A percentile compares a stretch with the other conserved stretches of the same genome.
These are phyloP conservation scores for Neonectria sp. DNA, from an alignment of 2,329 filamentous ascomycete genomes.

Conservation along the genomic window DNA sequence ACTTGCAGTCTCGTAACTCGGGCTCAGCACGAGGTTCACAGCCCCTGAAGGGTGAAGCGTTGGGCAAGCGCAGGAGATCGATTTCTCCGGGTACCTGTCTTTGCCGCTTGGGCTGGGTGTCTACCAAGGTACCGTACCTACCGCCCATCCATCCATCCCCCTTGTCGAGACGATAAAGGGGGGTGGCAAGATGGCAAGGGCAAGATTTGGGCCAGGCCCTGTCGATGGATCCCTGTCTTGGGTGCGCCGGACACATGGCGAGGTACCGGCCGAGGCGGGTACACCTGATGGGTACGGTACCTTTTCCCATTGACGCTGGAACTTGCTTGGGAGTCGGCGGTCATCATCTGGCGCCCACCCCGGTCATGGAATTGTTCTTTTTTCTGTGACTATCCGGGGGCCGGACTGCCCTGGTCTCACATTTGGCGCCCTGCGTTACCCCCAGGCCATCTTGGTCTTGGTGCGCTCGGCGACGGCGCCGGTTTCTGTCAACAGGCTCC, in stretches of 20 bases:
- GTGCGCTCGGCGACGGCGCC: slow-evolving; percentile 24
- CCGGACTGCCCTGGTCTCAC: slow-evolving; percentile 31
- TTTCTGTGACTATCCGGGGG: slow-evolving; percentile 41
- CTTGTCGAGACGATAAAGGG: slow-evolving; percentile 21
- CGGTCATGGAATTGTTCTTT: slow-evolving; percentile 51
- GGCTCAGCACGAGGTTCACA: slow-evolving; percentile 20
- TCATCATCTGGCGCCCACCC: slow-evolving; percentile 30
- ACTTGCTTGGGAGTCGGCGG: slow-evolving; percentile 17
- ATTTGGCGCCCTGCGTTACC: slow-evolving; percentile 7
- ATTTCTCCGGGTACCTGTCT: slow-evolving; percentile 27
- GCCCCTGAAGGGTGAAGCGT: slow-evolving; percentile 22
- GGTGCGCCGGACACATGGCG: slow-evolving; percentile 44
- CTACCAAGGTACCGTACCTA: slow-evolving; percentile 14
- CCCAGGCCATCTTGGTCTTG: slow-evolving; percentile 14
- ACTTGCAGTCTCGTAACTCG: too few relatives aligned
- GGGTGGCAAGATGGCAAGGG: slow-evolving; percentile 37
- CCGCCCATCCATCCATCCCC: slow-evolving; percentile 19
- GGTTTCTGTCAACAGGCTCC: slow-evolving; percentile 30
- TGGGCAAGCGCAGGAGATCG: slow-evolving; percentile 25
- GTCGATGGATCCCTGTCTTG: slow-evolving; percentile 34
- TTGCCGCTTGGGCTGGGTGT: slow-evolving; percentile 17
- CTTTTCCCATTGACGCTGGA: slow-evolving; percentile 17
- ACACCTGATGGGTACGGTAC: slow-evolving; percentile 32
- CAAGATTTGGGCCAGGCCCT: slow-evolving; percentile 25
- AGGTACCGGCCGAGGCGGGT: slow-evolving; percentile 37